Evolutionary conservation across 148 eudicot species (phyloP), one percentile per base, ranked within the genome.

Genomic region (Gaultheria prostrata): DNA sequence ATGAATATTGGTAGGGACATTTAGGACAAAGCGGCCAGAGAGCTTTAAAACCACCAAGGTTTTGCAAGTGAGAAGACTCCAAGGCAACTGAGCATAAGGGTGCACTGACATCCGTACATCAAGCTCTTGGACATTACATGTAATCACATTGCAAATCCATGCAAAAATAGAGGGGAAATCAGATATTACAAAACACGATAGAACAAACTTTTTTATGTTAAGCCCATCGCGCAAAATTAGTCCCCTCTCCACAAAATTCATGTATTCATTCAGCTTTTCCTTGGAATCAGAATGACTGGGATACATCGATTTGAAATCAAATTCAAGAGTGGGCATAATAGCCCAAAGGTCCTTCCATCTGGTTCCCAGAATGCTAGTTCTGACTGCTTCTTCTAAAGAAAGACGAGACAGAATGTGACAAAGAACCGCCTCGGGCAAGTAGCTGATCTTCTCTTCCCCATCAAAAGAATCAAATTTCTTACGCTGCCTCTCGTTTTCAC

Each of bases 41-140:
- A 78, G 80, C 65, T 78, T 51, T 35, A 78, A n/a, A 51, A 32
- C 65, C 59, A 15, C 80, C 65, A 78, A 43, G 32, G 65, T 78
- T 30, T 18, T 78, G 65, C 80, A 78, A 30, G 80, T 78, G 14
- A 78, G 65, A 32, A 78, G 80, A 21, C 80, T 53, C 61, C 65
- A 53, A 78, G 80, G 80, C 65, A 78, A 78, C 67, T 78, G 80
- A 50, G 54, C 61, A 14, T 77, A 77, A 53, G 79, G 59, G 79
- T 48, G 79, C 10, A 77, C 59, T n/a, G 79, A 77, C 15, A 77
- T 15, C 79, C 56, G 56, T 4, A 77, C 30, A 50, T 77, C 57
- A 28, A 77, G 57, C 21, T 77, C 79, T 50, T 28, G 79, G 6
- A 77, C 20, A 49, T 77, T 77, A 77, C 79, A 77, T 24, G 79